Evolutionary conservation across 495 filamentous ascomycete genomes (phyloP), one percentile per base, ranked within the genome.

Genomic region (Aspergillus wentii): DNA sequence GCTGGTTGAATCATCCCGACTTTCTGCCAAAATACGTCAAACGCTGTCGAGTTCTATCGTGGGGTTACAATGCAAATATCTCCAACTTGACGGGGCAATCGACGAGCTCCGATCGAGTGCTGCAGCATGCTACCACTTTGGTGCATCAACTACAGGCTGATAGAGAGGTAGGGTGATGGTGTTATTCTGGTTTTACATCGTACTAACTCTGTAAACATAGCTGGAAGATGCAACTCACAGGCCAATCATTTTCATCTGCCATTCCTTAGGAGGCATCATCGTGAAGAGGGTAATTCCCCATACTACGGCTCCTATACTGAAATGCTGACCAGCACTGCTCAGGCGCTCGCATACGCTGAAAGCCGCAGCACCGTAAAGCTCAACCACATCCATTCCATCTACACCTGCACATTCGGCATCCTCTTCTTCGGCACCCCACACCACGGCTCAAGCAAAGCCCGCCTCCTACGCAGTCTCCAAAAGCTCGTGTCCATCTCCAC

Each of bases 351-450:
- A 32, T 58, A 58, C 33, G 51, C 52, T 13, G 52, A 49, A 17
- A 53, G 47, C 39, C 41, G 49, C 31, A 25, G 10, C 5, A 10
- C 22, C 22, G 17, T 33, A 8, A 48, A 38, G 11, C 38, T 53
- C 15, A 38, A 25, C 10, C 55, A 62, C 43, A 41, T 64, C 9
- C 46, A 57, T 38, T 58, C 60, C 6, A 61, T 66, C 30, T 66
- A 55, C 32, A 47, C 52, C 16, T 57, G 50, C 33, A 66, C 62
- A 19, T 62, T 51, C 39, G 57, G 37, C 16, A 54, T 63, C 36
- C 41, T 67, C 18, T 67, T 65, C 41, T 61, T 67, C 25, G 61
- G 62, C 16, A 67, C 63, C n/a, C 63, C 63, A 10, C 63, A 67
- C 38, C 27, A 44, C 26, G 53, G 56, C 7, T 46, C 48, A 25